Evolutionary conservation across 2,329 filamentous ascomycete species (phyloP).

Genomic region (Claviceps purpurea): DNA sequence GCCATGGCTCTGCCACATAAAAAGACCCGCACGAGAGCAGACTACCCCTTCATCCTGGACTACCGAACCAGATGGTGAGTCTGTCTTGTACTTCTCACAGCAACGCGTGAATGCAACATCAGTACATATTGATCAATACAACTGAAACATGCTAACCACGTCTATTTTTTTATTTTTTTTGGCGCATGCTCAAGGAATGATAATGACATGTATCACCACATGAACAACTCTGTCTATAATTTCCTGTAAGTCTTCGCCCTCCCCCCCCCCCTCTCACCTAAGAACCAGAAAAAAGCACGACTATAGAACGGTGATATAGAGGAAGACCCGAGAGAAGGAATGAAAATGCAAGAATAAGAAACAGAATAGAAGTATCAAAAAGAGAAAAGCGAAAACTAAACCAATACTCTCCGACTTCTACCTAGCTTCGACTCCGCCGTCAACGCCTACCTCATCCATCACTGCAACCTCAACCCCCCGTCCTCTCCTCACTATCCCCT

Average conservation of each 20-base stretch:
- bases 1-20: conserved; percentile 2
- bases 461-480: conserved; percentile 60
- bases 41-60: conserved; percentile 68
- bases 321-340: background rate
- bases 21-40: conserved; percentile 50
- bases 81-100: background rate
- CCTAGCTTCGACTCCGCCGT: conserved; percentile 72
- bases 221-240: conserved; percentile 85
- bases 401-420: background rate
- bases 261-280: too few species aligned
- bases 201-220: conserved; percentile 89
- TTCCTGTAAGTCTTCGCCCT: conserved; percentile 40
- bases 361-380: background rate
- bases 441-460: conserved; percentile 73
- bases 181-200: conserved; percentile 48
- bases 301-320: too few species aligned
- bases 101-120: too few species aligned
- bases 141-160: background rate
- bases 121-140: too few species aligned
- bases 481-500: conserved; percentile 63
- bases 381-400: background rate
- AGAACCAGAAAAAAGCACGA: too few species aligned
- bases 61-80: conserved; percentile 75
- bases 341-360: background rate
- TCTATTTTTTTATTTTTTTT: background rate